Percentiles rank a stretch among this genome's conserved stretches.
Evolutionary conservation across 192 early-diverging fungal genomes (phyloP).

Genomic region (Gonapodya prolifera): DNA sequence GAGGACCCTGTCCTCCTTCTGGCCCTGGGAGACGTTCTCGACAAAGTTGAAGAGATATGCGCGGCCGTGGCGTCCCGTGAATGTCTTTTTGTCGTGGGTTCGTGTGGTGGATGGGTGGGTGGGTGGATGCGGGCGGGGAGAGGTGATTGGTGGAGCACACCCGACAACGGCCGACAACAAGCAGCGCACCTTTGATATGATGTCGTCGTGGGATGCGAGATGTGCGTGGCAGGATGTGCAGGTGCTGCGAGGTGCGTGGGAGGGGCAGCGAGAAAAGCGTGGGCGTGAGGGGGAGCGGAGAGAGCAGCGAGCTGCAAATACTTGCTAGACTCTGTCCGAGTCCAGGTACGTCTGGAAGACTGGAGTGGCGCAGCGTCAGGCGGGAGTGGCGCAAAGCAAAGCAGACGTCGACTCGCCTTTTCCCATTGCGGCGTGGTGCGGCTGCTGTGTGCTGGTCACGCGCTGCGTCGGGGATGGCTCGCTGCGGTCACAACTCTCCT

Average conservation of each 20-base stretch:
- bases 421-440: too few relatives aligned
- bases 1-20: slow-evolving; percentile 37
- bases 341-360: neutral
- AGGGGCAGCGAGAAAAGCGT: neutral
- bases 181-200: slow-evolving; percentile 37
- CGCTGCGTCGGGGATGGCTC: too few relatives aligned
- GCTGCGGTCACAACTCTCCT: too few relatives aligned
- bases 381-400: too few relatives aligned
- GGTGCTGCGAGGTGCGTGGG: slow-evolving; percentile 5
- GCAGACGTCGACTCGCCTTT: too few relatives aligned
- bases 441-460: too few relatives aligned
- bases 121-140: too few relatives aligned
- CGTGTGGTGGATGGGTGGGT: too few relatives aligned
- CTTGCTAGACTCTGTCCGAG: neutral
- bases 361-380: neutral
- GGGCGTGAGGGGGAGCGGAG: neutral
- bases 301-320: neutral
- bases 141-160: too few relatives aligned
- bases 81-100: slow-evolving; percentile 18
- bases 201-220: slow-evolving; percentile 34
- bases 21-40: slow-evolving; percentile 32
- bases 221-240: slow-evolving; percentile 41
- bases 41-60: slow-evolving; percentile 41
- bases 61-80: slow-evolving; percentile 37
- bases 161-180: slow-evolving; percentile 8